A percentile compares a stretch with the other conserved stretches of the same genome.
Conservation (phyloP, 371 early-diverging fungal species). For the Cokeromyces recurvatus region DNA sequence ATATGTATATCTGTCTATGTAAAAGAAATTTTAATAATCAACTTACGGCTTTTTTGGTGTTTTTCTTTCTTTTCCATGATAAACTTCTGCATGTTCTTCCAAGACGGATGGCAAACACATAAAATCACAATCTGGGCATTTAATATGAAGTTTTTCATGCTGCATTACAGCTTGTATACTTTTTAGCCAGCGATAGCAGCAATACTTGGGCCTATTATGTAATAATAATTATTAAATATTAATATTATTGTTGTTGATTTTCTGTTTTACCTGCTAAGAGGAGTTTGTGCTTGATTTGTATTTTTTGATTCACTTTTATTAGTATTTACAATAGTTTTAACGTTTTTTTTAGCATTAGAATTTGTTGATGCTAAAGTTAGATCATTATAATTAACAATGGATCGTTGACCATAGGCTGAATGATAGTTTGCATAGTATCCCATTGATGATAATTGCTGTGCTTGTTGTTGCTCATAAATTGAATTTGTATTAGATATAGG, state of each 20-base stretch:
- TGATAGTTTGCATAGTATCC: constrained; percentile 6
- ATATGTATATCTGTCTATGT: too few species aligned
- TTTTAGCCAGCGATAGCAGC: constrained; percentile 28
- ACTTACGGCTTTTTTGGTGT: constrained; percentile 23
- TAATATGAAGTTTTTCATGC: constrained; percentile 30
- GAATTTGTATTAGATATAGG: too few species aligned
- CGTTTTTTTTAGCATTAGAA: neutral
- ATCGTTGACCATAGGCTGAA: constrained; percentile 5
- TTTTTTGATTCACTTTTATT: too few species aligned
- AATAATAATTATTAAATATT: too few species aligned
- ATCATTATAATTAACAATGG: constrained; percentile 15
- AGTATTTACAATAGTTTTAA: too few species aligned
- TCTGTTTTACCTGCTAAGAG: too few species aligned
- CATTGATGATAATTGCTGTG: neutral
- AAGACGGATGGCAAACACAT: constrained; percentile 20
- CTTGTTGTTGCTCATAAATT: too few species aligned
- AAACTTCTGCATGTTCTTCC: constrained; percentile 23
- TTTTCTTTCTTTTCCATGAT: constrained; percentile 22
- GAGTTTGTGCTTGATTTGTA: too few species aligned
- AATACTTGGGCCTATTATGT: constrained; percentile 11
- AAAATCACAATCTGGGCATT: constrained; percentile 31
- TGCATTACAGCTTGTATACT: constrained; percentile 20
- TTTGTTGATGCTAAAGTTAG: neutral
- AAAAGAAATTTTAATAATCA: too few species aligned
- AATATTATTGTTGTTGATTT: too few species aligned